Evolutionary conservation across 176 grass and related monocot species (phyloP).

Genomic region (Bonia amplexicaulis): DNA sequence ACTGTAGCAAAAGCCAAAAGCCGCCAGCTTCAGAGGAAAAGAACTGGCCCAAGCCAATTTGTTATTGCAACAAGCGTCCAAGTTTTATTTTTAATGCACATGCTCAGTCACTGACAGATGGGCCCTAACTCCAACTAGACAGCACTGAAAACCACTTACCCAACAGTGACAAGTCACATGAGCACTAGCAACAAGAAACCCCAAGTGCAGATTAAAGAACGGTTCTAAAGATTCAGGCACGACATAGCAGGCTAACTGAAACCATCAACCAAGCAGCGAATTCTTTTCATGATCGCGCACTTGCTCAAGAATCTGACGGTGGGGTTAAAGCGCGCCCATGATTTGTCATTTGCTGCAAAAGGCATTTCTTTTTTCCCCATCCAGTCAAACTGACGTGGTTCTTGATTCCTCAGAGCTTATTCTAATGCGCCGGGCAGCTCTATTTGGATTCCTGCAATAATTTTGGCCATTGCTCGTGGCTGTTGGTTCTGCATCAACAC

Average conservation of each 20-base stretch:
- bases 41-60: too few species aligned
- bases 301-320: constrained; percentile 24
- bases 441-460: constrained; percentile 20
- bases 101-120: background rate
- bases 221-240: background rate
- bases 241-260: background rate
- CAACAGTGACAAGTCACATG: background rate
- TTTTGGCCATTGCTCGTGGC: constrained; percentile 2
- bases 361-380: constrained; percentile 8
- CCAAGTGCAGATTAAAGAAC: background rate
- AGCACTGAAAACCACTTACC: background rate
- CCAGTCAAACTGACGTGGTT: constrained; percentile 39
- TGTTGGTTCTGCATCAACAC: constrained; percentile 9
- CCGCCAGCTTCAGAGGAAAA: too few species aligned
- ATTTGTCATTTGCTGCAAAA: constrained; percentile 10
- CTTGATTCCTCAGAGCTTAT: constrained; percentile 37
- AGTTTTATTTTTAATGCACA: background rate
- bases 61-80: background rate
- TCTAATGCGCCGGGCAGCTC: background rate
- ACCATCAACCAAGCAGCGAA: background rate
- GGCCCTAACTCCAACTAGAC: background rate
- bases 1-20: too few species aligned
- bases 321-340: constrained; percentile 6
- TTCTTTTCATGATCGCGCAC: background rate
- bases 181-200: background rate